Conservation (phyloP, 2,329 filamentous ascomycete genomes). For the Triangularia verruculosa region DNA sequence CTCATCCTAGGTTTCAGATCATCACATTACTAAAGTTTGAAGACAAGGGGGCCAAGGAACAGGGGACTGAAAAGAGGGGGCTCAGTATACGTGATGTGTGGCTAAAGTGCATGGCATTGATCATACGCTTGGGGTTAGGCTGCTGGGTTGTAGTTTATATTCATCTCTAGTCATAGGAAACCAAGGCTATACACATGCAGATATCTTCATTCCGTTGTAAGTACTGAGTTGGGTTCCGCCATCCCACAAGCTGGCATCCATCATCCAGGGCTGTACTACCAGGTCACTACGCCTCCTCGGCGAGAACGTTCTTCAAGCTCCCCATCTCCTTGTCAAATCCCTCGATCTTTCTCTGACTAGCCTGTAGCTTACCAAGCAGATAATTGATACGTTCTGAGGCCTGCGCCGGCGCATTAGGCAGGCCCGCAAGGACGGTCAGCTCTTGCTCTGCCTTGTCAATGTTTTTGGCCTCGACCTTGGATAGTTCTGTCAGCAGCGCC, state of each 20-base stretch:
- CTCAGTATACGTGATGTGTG: too few relatives aligned
- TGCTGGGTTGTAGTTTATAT: neutral
- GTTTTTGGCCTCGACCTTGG: constrained; percentile 66
- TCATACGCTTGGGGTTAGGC: too few relatives aligned
- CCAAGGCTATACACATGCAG: neutral
- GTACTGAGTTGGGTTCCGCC: neutral
- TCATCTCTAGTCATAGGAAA: neutral
- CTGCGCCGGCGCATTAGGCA: constrained; percentile 70
- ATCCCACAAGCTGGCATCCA: neutral
- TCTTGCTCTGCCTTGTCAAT: constrained; percentile 81
- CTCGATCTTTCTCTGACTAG: constrained; percentile 72
- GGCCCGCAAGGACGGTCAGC: constrained; percentile 63
- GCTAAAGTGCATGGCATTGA: too few relatives aligned
- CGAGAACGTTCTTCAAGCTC: constrained; percentile 67
- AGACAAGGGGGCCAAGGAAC: too few relatives aligned
- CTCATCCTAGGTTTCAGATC: too few relatives aligned
- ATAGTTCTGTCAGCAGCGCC: constrained; percentile 64
- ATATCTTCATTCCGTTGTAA: neutral
- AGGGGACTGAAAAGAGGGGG: too few relatives aligned
- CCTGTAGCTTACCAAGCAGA: constrained; percentile 68
- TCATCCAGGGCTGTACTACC: neutral
- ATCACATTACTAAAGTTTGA: too few relatives aligned
- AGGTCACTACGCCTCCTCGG: constrained; percentile 32
- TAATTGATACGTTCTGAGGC: constrained; percentile 65
- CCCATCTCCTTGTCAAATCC: constrained; percentile 70